phyloP scores from a whole-genome alignment of 352 stramenopile species.

The Saprolegnia diclina region DNA sequence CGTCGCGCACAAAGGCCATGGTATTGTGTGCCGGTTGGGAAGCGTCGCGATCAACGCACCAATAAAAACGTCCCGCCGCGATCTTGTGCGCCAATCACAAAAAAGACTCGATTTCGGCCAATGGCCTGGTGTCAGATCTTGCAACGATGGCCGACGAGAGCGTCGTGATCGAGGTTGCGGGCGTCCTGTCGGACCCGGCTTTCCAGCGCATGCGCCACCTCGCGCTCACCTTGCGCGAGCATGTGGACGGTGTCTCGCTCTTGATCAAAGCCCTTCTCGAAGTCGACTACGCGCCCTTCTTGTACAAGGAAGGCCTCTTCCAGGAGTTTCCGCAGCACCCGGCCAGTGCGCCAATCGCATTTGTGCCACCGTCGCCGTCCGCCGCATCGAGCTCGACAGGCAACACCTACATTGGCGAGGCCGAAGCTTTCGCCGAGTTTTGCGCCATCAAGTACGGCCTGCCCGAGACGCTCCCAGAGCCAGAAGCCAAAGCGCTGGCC shows the following conservation, averaged over 20 bases:
- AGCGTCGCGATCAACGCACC: neutral
- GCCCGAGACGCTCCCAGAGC: neutral
- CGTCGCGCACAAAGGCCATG: conserved; percentile 22
- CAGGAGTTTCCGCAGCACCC: conserved; percentile 17
- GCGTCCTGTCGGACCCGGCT: conserved; percentile 17
- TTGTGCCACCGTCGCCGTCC: conserved; percentile 10
- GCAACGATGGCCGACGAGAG: conserved; percentile 1
- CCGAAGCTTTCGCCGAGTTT: conserved; percentile 20
- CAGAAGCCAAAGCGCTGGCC: neutral
- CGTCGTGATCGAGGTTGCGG: conserved; percentile 24
- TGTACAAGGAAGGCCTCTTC: conserved; percentile 1
- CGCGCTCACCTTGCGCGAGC: conserved; percentile 18
- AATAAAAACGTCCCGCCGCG: neutral
- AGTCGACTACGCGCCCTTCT: conserved; percentile 15
- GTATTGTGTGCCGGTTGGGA: neutral
- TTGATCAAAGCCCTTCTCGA: conserved; percentile 14
- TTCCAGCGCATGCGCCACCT: conserved; percentile 25
- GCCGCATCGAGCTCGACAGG: neutral
- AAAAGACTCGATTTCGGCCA: neutral
- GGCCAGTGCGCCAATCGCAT: conserved; percentile 14
- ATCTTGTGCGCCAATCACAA: neutral
- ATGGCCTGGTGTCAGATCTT: neutral
- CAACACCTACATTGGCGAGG: conserved; percentile 25
- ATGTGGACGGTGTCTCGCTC: conserved; percentile 7
- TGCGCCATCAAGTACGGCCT: conserved; percentile 23